Evolutionary conservation across 225 moss, liverwort and hornwort species (phyloP), one percentile per base, ranked within the genome.

Genomic region (Pleurozium schreberi): DNA sequence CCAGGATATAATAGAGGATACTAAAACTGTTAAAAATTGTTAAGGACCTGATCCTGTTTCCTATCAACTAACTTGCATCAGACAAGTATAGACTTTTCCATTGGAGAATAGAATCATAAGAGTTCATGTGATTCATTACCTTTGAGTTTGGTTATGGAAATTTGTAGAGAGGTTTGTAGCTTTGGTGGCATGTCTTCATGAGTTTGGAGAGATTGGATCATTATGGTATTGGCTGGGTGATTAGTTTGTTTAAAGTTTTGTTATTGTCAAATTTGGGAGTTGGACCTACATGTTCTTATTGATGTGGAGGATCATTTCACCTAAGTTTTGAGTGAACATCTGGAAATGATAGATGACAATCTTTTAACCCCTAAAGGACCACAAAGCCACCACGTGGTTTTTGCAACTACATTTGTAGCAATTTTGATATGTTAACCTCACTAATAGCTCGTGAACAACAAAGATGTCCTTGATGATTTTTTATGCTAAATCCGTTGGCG

Each of bases 221-320:
- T 36, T 22, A 0, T 34, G 3, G 34, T 36, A 16, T 13, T 9
- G 0, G 13, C 1, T 22, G 14, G 0, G 0, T 52, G 36, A 38
- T 77, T 36, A 52, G 13, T 75, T 50, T 33, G 33, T 50, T 22
- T 76, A 76, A 36, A 52, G 23, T 34, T 50, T 33, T 76, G 22
- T 8, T 50, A 3, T 75, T 50, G 34, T 33, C 50, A 50, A 33
- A 50, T 76, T 14, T 53, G 36, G 53, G 14, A 52, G 14, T 34
- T 36, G 14, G 36, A 53, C 14, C 9, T 14, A 36, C 3, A 53
- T 76, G 3, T 14, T 23, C 6, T 53, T 52, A 52, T 36, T 14
- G 14, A 76, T 1, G 1, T 36, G 8, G 23, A 52, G 5, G 14
- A 76, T 34, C 14, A 14, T 36, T 76, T 21, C 2, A 75, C 5